Evolutionary conservation across 129 eudicot species (phyloP).

Genomic region (Rutidosis leptorrhynchoides): DNA sequence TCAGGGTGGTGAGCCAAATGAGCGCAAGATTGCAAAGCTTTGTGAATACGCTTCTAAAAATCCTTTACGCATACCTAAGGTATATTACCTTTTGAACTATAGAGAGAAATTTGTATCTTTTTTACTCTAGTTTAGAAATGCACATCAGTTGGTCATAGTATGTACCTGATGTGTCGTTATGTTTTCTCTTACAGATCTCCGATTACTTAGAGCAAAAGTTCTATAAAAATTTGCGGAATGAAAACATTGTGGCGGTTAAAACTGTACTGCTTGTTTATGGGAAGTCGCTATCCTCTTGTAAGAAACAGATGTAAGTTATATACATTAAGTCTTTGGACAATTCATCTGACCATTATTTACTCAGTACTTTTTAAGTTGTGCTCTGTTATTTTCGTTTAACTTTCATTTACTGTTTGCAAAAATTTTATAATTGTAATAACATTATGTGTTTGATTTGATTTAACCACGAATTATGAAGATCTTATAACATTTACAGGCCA

Average conservation of each 20-base stretch:
- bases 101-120: too few relatives aligned
- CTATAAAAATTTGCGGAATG: conserved; percentile 68
- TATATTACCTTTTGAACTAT: background rate
- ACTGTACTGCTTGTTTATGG: conserved; percentile 57
- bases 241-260: conserved; percentile 55
- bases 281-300: conserved; percentile 71
- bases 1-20: conserved; percentile 80
- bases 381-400: background rate
- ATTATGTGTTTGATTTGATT: conserved; percentile 5
- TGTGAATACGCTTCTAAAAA: conserved; percentile 78
- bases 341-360: background rate
- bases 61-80: conserved; percentile 84
- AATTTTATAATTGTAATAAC: too few relatives aligned
- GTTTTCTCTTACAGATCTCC: conserved; percentile 47
- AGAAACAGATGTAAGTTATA: conserved; percentile 78
- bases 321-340: conserved; percentile 6
- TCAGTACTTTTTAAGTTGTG: conserved; percentile 2
- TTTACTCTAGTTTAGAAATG: background rate
- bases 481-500: conserved; percentile 50
- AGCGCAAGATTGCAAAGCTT: conserved; percentile 74
- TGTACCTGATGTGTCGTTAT: conserved; percentile 12
- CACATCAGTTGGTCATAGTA: background rate
- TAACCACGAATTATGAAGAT: background rate
- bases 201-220: conserved; percentile 68
- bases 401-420: too few relatives aligned